These are phyloP conservation scores for Polytolypa hystricis DNA, from an alignment of 2,329 filamentous ascomycete species.

Conservation along the genomic window DNA sequence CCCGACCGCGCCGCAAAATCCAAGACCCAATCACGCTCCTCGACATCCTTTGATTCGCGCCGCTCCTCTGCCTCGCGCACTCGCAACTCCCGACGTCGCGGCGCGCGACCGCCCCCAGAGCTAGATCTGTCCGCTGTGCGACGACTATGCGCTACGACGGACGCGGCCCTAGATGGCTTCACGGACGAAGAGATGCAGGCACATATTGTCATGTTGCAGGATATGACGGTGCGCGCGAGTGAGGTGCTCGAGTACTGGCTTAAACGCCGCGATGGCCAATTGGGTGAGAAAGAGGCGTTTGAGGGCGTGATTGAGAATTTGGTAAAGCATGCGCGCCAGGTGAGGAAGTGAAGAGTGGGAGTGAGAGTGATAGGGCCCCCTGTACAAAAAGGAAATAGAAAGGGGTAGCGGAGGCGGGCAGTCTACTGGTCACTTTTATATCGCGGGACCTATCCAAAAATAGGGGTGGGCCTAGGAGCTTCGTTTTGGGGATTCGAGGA, in stretches of 20 bases:
- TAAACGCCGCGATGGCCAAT: slow-evolving; percentile 70
- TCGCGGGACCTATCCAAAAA: too few species aligned
- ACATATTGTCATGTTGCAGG: slow-evolving; percentile 60
- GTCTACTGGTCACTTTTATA: too few species aligned
- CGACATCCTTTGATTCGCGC: slow-evolving; percentile 16
- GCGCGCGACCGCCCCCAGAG: slow-evolving; percentile 56
- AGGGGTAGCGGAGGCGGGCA: too few species aligned
- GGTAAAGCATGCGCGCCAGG: slow-evolving; percentile 79
- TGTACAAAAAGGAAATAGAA: too few species aligned
- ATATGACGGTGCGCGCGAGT: slow-evolving; percentile 59
- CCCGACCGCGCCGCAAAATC: slow-evolving; percentile 12
- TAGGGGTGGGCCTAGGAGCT: too few species aligned
- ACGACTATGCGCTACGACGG: slow-evolving; percentile 71
- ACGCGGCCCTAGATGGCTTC: slow-evolving; percentile 69
- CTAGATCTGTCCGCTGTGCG: slow-evolving; percentile 69
- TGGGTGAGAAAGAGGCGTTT: slow-evolving; percentile 85
- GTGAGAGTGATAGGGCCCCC: too few species aligned
- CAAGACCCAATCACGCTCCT: slow-evolving; percentile 12
- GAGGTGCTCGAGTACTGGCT: slow-evolving; percentile 81
- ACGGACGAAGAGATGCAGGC: slow-evolving; percentile 62
- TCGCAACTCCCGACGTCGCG: slow-evolving; percentile 28
- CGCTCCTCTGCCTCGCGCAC: slow-evolving; percentile 21
- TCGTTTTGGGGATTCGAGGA: too few species aligned
- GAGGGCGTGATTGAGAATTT: slow-evolving; percentile 95
- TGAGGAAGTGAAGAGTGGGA: slow-evolving; percentile 61